phyloP scores from a whole-genome alignment of 371 early-diverging fungal species.

The Apophysomyces variabilis region DNA sequence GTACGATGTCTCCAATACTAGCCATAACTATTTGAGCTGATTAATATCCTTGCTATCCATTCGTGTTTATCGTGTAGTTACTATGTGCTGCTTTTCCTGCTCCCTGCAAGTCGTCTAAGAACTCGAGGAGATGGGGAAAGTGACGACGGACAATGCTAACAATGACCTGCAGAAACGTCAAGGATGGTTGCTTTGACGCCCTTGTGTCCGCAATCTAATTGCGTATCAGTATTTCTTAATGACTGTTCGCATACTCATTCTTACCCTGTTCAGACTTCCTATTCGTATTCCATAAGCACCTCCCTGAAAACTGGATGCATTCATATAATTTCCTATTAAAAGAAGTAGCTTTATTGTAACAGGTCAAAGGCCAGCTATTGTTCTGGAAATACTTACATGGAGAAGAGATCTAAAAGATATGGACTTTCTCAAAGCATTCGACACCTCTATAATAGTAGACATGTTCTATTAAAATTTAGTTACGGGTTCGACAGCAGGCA shows the following conservation, averaged over 20 bases:
- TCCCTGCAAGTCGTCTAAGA: constrained; percentile 31
- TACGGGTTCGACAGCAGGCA: background rate
- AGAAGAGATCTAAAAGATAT: constrained; percentile 34
- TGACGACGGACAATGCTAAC: constrained; percentile 40
- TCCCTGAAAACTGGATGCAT: constrained; percentile 54
- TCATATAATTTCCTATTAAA: constrained; percentile 63
- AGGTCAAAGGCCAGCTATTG: background rate
- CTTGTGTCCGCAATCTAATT: constrained; percentile 55
- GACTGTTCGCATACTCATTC: background rate
- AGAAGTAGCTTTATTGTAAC: constrained; percentile 33
- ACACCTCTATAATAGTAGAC: constrained; percentile 34
- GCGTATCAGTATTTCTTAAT: background rate
- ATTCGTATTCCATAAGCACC: constrained; percentile 60
- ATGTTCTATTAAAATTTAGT: constrained; percentile 34
- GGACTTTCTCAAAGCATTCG: constrained; percentile 38
- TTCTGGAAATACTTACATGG: constrained; percentile 18
- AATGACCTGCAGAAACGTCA: constrained; percentile 49
- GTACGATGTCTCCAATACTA: constrained; percentile 32
- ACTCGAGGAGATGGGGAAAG: constrained; percentile 48
- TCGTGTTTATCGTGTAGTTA: constrained; percentile 5
- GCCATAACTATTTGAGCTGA: constrained; percentile 24
- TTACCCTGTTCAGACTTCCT: constrained; percentile 50
- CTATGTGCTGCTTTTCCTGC: constrained; percentile 28
- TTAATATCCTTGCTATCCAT: background rate
- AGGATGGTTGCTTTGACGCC: constrained; percentile 40